Evolutionary conservation across 75 land plant genomes (phyloP).

Genomic region (Sequoia sempervirens): DNA sequence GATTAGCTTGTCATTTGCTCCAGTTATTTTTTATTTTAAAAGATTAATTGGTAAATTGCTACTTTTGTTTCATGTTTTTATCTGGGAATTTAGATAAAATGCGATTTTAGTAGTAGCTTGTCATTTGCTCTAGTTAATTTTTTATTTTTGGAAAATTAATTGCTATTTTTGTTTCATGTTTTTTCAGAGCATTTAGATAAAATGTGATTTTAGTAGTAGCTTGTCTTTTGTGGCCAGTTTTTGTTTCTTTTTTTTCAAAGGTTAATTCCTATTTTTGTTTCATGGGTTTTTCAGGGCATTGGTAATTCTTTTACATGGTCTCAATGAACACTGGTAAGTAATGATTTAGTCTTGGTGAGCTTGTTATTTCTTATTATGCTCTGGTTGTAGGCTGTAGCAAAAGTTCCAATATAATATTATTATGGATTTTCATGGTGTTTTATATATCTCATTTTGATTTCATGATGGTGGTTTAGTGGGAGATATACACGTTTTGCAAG

Average conservation of each 20-base stretch:
- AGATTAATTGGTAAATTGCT: not conserved
- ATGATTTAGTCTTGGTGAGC: not conserved
- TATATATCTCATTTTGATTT: not conserved
- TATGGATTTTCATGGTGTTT: not conserved
- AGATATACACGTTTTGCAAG: conserved; percentile 72
- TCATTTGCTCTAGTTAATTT: not conserved
- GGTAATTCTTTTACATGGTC: conserved; percentile 66
- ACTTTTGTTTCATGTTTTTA: not conserved
- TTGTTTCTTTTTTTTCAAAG: not conserved
- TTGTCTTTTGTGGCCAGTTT: not conserved
- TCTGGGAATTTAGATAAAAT: conserved; percentile 39
- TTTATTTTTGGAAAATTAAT: not conserved
- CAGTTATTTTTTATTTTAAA: not conserved
- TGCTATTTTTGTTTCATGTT: not conserved
- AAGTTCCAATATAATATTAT: not conserved
- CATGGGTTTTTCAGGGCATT: conserved; percentile 51
- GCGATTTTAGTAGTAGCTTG: too few relatives aligned
- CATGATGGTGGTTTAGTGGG: conserved; percentile 49
- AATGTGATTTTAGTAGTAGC: not conserved
- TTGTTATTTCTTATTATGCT: not conserved
- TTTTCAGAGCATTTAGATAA: conserved; percentile 40
- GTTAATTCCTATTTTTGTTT: not conserved
- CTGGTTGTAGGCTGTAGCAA: not conserved
- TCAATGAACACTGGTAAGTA: conserved; percentile 80
- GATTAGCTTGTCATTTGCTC: not conserved